phyloP scores from a whole-genome alignment of 2,329 filamentous ascomycete genomes.

The Fusarium vanettenii region DNA sequence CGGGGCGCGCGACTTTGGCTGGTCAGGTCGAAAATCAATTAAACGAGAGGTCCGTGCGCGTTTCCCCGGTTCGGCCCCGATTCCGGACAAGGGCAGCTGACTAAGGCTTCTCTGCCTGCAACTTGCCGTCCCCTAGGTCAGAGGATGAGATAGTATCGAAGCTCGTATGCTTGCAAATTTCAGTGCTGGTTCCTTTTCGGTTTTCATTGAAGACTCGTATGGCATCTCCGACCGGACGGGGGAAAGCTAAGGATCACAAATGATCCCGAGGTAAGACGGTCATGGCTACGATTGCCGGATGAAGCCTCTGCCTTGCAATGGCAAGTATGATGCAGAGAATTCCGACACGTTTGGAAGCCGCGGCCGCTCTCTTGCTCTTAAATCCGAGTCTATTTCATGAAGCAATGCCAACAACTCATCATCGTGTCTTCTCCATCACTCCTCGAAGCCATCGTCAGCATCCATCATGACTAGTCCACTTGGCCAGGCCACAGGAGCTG shows the following conservation, averaged over 20 bases:
- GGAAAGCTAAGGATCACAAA: no score
- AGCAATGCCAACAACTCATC: neutral
- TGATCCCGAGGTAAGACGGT: neutral
- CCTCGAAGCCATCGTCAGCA: slow-evolving; percentile 8
- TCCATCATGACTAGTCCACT: slow-evolving; percentile 39
- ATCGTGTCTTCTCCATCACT: neutral
- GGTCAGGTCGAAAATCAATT: slow-evolving; percentile 40
- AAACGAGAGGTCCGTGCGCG: slow-evolving; percentile 38
- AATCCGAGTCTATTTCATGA: no score
- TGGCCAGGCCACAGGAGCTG: slow-evolving; percentile 54
- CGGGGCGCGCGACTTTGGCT: slow-evolving; percentile 30
- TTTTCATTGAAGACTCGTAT: neutral
- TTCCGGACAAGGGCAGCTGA: neutral
- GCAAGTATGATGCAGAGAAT: neutral
- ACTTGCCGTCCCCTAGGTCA: neutral
- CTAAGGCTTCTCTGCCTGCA: no score
- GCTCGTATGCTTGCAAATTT: neutral
- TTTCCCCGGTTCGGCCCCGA: neutral
- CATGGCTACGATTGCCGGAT: neutral
- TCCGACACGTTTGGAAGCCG: neutral
- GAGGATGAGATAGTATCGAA: neutral
- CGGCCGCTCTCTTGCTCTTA: neutral
- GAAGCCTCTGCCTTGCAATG: neutral
- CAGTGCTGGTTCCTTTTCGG: neutral
- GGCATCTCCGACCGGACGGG: neutral